A percentile compares a stretch with the other conserved stretches of the same genome.
phyloP scores from a whole-genome alignment of 331 rosid genomes.

The Malus hybrid region DNA sequence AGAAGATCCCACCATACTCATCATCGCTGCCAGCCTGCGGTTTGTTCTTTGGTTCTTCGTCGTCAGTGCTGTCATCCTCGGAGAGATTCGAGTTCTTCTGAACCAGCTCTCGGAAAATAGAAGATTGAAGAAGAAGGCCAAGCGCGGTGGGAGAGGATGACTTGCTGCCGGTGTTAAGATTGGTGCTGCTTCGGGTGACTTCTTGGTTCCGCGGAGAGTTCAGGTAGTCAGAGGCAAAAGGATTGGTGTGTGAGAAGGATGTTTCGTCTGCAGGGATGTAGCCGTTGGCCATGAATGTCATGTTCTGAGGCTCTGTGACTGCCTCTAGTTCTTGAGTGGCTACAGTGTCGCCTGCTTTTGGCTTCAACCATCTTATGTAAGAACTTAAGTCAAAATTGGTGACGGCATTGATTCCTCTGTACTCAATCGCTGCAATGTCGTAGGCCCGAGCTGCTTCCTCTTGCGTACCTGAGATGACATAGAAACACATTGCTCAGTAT shows the following conservation, averaged over 20 bases:
- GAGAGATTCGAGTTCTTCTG: slow-evolving; percentile 48
- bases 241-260: slow-evolving; percentile 20
- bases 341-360: slow-evolving; percentile 18
- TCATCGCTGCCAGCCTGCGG: slow-evolving; percentile 23
- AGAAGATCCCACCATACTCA: slow-evolving; percentile 41
- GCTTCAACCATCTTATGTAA: slow-evolving; percentile 70
- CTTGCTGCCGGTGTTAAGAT: slow-evolving; percentile 22
- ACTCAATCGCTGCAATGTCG: slow-evolving; percentile 69
- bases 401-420: slow-evolving; percentile 65
- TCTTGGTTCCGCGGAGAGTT: slow-evolving; percentile 30
- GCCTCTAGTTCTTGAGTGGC: slow-evolving; percentile 17
- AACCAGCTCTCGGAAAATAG: slow-evolving; percentile 54
- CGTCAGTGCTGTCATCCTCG: slow-evolving; percentile 46
- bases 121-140: slow-evolving; percentile 67
- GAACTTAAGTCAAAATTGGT: slow-evolving; percentile 65
- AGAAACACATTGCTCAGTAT: neutral
- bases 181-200: slow-evolving; percentile 15
- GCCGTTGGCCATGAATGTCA: slow-evolving; percentile 13
- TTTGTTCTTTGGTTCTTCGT: slow-evolving; percentile 34
- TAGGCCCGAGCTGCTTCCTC: slow-evolving; percentile 76
- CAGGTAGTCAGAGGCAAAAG: slow-evolving; percentile 21
- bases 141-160: slow-evolving; percentile 69
- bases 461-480: slow-evolving; percentile 40
- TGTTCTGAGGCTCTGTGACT: slow-evolving; percentile 12
- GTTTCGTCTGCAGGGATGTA: slow-evolving; percentile 21